Evolutionary conservation across 2,329 filamentous ascomycete genomes (phyloP).

Genomic region (Zymoseptoria ardabiliae): DNA sequence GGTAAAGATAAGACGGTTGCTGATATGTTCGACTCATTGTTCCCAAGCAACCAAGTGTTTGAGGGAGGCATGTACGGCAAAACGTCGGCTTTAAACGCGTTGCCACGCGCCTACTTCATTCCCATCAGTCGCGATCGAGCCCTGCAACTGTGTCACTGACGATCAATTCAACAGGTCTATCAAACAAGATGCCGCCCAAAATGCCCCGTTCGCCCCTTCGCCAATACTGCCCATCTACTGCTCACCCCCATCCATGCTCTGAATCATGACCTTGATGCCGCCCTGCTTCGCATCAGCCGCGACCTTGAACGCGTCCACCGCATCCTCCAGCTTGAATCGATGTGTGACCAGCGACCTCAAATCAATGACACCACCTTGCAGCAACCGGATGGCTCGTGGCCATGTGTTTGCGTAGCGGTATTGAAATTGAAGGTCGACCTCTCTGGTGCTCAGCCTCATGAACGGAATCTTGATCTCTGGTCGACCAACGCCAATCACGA

Average conservation of each 20-base stretch:
- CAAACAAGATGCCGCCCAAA: not conserved
- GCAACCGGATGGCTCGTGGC: conserved; percentile 82
- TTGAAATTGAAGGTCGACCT: conserved; percentile 93
- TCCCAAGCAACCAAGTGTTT: too few relatives aligned
- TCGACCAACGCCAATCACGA: conserved; percentile 91
- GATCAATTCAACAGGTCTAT: not conserved
- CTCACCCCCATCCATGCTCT: conserved; percentile 48
- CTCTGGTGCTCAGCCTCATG: conserved; percentile 82
- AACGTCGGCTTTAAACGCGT: not conserved
- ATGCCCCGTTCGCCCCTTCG: not conserved
- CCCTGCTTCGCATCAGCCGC: conserved; percentile 82
- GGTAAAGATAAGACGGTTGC: not conserved
- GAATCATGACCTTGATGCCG: conserved; percentile 96
- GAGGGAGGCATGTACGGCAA: not conserved
- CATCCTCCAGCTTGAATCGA: conserved; percentile 77
- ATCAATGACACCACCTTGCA: conserved; percentile 77
- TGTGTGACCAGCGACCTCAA: conserved; percentile 80
- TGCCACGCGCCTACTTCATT: not conserved
- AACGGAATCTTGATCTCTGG: conserved; percentile 95
- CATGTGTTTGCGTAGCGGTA: conserved; percentile 96
- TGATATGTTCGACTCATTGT: not conserved
- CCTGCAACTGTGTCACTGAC: not conserved
- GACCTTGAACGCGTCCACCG: conserved; percentile 81
- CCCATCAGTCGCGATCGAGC: not conserved
- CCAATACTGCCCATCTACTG: conserved; percentile 5